Percentiles rank a stretch among this genome's conserved stretches.
phyloP scores from a whole-genome alignment of 2,329 filamentous ascomycete species.

The Calonectria hawksworthii region DNA sequence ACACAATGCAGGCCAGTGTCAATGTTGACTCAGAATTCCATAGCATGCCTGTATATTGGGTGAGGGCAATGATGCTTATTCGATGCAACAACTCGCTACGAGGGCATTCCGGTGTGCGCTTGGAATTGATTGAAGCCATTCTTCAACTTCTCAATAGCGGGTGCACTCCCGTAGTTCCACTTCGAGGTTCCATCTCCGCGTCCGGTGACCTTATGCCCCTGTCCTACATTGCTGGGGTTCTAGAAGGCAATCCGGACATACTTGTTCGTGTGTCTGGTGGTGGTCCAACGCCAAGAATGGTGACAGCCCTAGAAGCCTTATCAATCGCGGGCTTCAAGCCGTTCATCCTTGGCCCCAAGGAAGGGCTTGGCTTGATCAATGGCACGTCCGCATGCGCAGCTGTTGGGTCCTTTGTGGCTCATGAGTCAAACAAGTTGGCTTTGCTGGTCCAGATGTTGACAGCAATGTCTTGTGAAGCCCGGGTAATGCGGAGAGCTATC shows the following conservation, averaged over 20 bases:
- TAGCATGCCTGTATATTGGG: neutral
- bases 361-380: neutral
- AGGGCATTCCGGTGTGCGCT: neutral
- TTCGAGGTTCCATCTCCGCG: neutral
- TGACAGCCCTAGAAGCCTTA: neutral
- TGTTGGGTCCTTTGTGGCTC: neutral
- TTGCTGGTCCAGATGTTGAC: neutral
- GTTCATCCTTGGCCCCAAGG: neutral
- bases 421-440: neutral
- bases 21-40: neutral
- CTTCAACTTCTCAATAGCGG: neutral
- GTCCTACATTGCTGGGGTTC: neutral
- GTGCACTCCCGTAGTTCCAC: neutral
- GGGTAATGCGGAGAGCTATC: neutral
- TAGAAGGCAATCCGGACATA: neutral
- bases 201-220: neutral
- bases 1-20: neutral
- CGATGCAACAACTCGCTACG: neutral
- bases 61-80: neutral
- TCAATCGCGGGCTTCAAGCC: neutral
- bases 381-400: neutral
- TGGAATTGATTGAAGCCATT: neutral
- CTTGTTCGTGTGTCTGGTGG: neutral
- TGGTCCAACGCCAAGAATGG: neutral
- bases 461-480: neutral